Evolutionary conservation across 495 filamentous ascomycete genomes (phyloP), one percentile per base, ranked within the genome.

Genomic region (Sordaria brevicollis): DNA sequence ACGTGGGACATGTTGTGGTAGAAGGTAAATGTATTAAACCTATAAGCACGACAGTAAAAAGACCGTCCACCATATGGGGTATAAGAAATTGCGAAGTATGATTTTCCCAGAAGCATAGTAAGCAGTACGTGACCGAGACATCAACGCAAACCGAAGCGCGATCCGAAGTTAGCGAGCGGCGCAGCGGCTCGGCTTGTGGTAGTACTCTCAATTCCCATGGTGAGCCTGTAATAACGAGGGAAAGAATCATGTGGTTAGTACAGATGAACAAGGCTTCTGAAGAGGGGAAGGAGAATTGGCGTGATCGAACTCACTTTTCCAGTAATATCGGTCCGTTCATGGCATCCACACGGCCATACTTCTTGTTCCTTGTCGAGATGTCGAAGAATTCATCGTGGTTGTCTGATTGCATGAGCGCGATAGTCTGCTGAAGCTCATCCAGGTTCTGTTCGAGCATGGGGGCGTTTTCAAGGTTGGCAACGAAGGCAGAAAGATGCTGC

Each of bases 381-480:
- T 98, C 95, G 77, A 93, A 99, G 76, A 96, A 98, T 76, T 97
- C 93, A 72, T 98, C 93, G 9, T 92, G 88, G 72, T 93, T 96
- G 15, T 97, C 93, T 1, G 89, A 88, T 76, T 91, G 89, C 84
- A 99, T 92, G 66, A 99, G 83, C 69, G 82, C 78, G 57, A 95
- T 89, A 1, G 94, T 97, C 82, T 99, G 95, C 71, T 92, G 89
- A 31, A 99, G 82, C 79, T 97, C 94, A 75, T 97, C 95, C 41
- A 98, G 83, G 71, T 94, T 95, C 74, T 93, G 89, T 39, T 88
- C 85, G 3, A 98, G 84, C 76, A 96, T 92, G 10, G 88, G 88
- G 9, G 87, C 84, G 67, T 93, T 92, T 67, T 89, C 88, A 33
- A 99, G 87, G 67, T 87, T 88, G 65, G 91, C 88, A 67, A 98